Percentiles rank a stretch among this genome's conserved stretches.
These are phyloP conservation scores for Diaporthe amygdali DNA, from an alignment of 2,329 filamentous ascomycete species.

Conservation along the genomic window DNA sequence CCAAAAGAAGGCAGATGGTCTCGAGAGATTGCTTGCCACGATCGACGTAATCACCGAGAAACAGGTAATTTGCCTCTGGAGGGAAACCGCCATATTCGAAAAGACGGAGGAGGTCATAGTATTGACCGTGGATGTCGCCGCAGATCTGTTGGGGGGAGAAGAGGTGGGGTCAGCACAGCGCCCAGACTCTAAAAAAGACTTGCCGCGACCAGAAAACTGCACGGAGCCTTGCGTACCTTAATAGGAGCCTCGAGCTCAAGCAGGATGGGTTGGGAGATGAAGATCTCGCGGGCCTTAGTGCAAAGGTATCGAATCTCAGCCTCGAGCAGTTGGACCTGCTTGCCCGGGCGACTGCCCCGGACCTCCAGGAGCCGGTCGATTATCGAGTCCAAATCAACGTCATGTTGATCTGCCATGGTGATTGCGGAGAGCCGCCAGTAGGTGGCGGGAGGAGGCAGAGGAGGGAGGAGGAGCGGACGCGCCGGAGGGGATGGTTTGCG, in stretches of 20 bases:
- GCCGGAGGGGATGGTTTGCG: constrained; percentile 27
- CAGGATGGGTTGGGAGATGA: constrained; percentile 98
- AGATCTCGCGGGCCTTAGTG: constrained; percentile 98
- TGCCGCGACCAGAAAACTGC: neutral
- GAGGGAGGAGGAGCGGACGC: constrained; percentile 27
- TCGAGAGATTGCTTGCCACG: constrained; percentile 99
- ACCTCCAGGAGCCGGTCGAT: constrained; percentile 98
- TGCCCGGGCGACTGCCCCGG: constrained; percentile 94
- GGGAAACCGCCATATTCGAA: constrained; percentile 99
- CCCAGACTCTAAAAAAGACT: constrained; percentile 8
- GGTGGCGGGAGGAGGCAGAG: constrained; percentile 25
- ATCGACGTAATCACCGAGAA: constrained; percentile 98
- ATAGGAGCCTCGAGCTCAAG: constrained; percentile 98
- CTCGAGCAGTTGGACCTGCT: constrained; percentile 97
- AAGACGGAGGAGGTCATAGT: constrained; percentile 94
- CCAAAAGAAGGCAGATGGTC: constrained; percentile 94
- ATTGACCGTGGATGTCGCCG: constrained; percentile 98
- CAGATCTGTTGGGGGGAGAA: constrained; percentile 73
- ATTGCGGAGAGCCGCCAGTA: constrained; percentile 44
- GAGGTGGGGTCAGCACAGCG: constrained; percentile 20
- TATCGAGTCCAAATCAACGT: constrained; percentile 99
- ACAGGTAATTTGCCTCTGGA: constrained; percentile 98
- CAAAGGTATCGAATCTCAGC: constrained; percentile 96
- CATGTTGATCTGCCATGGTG: constrained; percentile 71
- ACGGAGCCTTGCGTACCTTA: constrained; percentile 70